Percentiles rank a stretch among this genome's conserved stretches.
phyloP scores from a whole-genome alignment of 306 rosid genomes.

The Cyclanthera cordifolia region DNA sequence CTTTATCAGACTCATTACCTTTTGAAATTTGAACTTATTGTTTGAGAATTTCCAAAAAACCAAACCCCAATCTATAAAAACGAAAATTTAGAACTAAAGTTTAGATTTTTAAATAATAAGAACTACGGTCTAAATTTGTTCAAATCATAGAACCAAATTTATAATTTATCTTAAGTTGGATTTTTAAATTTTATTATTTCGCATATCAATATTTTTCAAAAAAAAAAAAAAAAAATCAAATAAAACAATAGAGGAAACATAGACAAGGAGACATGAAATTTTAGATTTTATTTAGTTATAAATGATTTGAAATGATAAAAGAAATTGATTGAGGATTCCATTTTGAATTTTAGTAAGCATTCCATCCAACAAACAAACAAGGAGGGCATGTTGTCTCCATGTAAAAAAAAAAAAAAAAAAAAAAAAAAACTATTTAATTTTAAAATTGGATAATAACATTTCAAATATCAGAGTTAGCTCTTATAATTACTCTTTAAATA shows the following conservation, averaged over 20 bases:
- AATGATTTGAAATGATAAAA: conserved; percentile 6
- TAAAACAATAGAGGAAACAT: not conserved
- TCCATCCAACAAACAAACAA: conserved; percentile 13
- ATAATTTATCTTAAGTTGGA: not conserved
- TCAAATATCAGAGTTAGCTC: not conserved
- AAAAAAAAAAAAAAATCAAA: too few species aligned
- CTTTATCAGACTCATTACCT: not conserved
- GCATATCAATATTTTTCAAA: not conserved
- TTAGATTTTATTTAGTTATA: conserved; percentile 1
- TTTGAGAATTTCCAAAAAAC: not conserved
- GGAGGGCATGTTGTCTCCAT: conserved; percentile 11
- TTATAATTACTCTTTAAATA: not conserved
- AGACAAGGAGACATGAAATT: not conserved
- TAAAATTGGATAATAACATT: conserved; percentile 3
- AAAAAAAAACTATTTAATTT: not conserved
- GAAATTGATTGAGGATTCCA: conserved; percentile 8
- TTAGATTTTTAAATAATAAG: too few species aligned
- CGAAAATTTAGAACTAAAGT: not conserved
- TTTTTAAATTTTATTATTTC: not conserved
- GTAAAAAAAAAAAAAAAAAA: not conserved
- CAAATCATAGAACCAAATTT: not conserved
- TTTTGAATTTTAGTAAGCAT: conserved; percentile 7
- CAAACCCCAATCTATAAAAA: not conserved
- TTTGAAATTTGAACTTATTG: not conserved
- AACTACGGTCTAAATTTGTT: too few species aligned